phyloP scores from a whole-genome alignment of 331 rosid species.

The Acacia pycnantha region DNA sequence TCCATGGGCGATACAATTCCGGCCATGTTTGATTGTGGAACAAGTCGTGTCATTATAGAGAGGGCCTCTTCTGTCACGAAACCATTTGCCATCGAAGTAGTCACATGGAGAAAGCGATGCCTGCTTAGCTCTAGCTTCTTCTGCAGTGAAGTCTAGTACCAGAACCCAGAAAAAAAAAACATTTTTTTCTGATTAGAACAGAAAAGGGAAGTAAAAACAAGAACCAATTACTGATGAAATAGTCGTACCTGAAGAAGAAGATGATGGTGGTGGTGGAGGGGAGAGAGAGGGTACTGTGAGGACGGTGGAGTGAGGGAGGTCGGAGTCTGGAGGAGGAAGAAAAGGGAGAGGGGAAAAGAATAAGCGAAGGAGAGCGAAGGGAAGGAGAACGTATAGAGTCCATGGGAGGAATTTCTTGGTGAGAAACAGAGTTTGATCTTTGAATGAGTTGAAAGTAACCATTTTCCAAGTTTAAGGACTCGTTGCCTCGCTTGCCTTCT shows the following conservation, averaged over 20 bases:
- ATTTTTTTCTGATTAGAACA: background rate
- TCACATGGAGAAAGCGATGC: slow-evolving; percentile 45
- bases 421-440: slow-evolving; percentile 47
- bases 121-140: slow-evolving; percentile 33
- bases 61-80: slow-evolving; percentile 61
- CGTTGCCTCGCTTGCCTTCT: background rate
- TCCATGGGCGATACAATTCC: slow-evolving; percentile 80
- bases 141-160: slow-evolving; percentile 35
- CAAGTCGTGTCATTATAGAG: slow-evolving; percentile 81
- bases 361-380: slow-evolving; percentile 58
- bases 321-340: slow-evolving; percentile 40
- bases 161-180: background rate
- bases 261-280: background rate
- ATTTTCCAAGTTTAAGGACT: slow-evolving; percentile 11
- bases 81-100: slow-evolving; percentile 73
- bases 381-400: slow-evolving; percentile 59
- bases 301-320: slow-evolving; percentile 35
- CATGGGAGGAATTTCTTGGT: slow-evolving; percentile 59
- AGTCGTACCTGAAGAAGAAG: slow-evolving; percentile 38
- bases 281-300: slow-evolving; percentile 15
- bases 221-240: background rate
- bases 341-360: slow-evolving; percentile 56
- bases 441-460: slow-evolving; percentile 40
- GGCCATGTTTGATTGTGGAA: slow-evolving; percentile 71
- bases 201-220: background rate